These are phyloP conservation scores for Neonectria faginata DNA, from an alignment of 2,329 filamentous ascomycete species.

Conservation along the genomic window DNA sequence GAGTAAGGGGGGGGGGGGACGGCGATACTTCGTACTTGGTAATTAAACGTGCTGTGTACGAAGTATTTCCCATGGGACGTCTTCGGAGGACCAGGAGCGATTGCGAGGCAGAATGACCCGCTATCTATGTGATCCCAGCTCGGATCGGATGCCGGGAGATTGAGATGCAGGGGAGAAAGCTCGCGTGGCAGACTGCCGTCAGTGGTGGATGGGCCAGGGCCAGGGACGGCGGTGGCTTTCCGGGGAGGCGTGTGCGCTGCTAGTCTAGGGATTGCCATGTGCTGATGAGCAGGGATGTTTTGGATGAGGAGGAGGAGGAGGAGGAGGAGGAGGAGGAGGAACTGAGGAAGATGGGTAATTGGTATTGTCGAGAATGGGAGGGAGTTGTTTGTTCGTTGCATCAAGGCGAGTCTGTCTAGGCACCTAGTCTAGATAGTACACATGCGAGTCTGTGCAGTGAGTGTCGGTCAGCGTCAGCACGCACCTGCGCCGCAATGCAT, in stretches of 20 bases:
- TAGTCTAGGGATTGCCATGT: slow-evolving; percentile 17
- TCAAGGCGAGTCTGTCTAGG: background rate
- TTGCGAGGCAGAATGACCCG: too few relatives aligned
- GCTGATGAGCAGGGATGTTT: slow-evolving; percentile 3
- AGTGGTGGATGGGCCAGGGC: background rate
- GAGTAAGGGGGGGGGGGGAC: too few relatives aligned
- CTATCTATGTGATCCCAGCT: background rate
- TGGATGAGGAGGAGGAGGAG: background rate
- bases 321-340: background rate
- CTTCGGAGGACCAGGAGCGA: too few relatives aligned
- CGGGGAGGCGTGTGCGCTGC: slow-evolving; percentile 8
- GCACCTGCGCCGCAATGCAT: background rate
- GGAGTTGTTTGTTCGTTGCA: too few relatives aligned
- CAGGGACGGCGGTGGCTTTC: slow-evolving; percentile 12
- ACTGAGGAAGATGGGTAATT: background rate
- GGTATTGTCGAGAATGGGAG: background rate
- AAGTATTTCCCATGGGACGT: too few relatives aligned
- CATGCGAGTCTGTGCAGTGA: too few relatives aligned
- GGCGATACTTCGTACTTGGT: too few relatives aligned
- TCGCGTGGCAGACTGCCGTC: slow-evolving; percentile 20
- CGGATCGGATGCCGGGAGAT: background rate
- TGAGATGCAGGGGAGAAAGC: slow-evolving; percentile 3
- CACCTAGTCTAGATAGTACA: too few relatives aligned
- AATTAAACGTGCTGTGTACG: too few relatives aligned
- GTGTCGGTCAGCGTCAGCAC: background rate